Evolutionary conservation across 495 filamentous ascomycete species (phyloP).

Genomic region (Daldinia caldariorum): DNA sequence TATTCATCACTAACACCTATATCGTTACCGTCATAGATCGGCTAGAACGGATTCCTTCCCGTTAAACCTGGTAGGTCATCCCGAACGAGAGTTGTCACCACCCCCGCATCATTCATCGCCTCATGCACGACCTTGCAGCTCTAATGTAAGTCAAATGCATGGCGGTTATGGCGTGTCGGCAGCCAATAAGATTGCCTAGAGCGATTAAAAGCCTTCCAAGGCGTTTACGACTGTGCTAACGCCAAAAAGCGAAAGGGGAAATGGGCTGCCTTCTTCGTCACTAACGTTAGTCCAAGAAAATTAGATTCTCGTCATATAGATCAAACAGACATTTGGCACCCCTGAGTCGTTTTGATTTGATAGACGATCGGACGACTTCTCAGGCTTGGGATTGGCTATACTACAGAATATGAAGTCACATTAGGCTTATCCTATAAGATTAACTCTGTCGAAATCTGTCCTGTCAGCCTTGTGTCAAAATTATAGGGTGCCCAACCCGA

Average conservation of each 20-base stretch:
- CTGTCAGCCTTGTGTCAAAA: conserved; percentile 32
- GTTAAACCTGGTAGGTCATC: conserved; percentile 25
- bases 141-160: conserved; percentile 21
- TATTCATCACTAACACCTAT: conserved; percentile 9
- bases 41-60: conserved; percentile 38
- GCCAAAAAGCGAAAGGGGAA: conserved; percentile 5
- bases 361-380: conserved; percentile 2
- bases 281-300: conserved; percentile 3
- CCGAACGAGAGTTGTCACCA: conserved; percentile 23
- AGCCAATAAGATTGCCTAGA: conserved; percentile 24
- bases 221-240: conserved; percentile 33
- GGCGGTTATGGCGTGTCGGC: conserved; percentile 30
- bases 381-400: conserved; percentile 20
- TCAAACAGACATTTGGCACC: conserved; percentile 3
- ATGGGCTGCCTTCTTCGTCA: conserved; percentile 14
- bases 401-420: conserved; percentile 32
- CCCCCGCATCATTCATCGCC: conserved; percentile 31
- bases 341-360: conserved; percentile 21
- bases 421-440: conserved; percentile 35
- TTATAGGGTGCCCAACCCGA: conserved; percentile 29
- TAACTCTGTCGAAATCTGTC: conserved; percentile 10
- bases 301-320: conserved; percentile 24
- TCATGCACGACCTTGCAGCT: conserved; percentile 31
- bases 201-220: conserved; percentile 18
- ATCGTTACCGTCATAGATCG: conserved; percentile 34